Evolutionary conservation across 208 protist species (phyloP).

Genomic region (Porcisia hertigi): DNA sequence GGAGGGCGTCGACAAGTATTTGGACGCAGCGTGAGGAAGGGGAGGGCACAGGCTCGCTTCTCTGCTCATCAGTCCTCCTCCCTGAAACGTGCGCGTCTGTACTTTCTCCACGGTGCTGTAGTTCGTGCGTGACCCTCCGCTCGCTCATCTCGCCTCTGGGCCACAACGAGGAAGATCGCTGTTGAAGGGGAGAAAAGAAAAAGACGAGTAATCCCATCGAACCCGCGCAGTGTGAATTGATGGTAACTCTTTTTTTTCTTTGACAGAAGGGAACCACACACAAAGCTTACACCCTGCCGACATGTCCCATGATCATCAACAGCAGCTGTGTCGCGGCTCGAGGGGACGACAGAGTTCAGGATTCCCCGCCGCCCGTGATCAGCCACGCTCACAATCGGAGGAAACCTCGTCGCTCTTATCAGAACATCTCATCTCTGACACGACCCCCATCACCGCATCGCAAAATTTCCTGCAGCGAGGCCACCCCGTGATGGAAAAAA

Average conservation of each 20-base stretch:
- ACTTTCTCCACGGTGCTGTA: background rate
- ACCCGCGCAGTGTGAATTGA: background rate
- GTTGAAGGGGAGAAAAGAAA: background rate
- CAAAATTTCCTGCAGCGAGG: background rate
- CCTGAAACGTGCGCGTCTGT: too few species aligned
- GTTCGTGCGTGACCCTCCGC: too few species aligned
- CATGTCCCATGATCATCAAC: background rate
- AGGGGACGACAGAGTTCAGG: background rate
- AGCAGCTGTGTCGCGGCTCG: background rate
- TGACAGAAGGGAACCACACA: background rate
- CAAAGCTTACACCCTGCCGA: background rate
- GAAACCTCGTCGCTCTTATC: background rate
- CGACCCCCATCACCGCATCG: background rate
- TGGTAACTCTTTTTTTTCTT: background rate
- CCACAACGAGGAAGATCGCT: too few species aligned
- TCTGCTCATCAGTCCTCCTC: background rate
- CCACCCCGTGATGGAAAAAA: background rate
- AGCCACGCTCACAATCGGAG: background rate
- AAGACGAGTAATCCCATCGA: background rate
- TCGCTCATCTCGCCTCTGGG: background rate
- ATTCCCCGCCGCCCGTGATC: background rate
- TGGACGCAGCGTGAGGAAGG: background rate
- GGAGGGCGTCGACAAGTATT: background rate
- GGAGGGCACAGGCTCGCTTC: background rate
- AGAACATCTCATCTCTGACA: background rate